Percentiles rank a stretch among this genome's conserved stretches.
Evolutionary conservation across 345 rosid genomes (phyloP).

Genomic region (Citrus unshiu): DNA sequence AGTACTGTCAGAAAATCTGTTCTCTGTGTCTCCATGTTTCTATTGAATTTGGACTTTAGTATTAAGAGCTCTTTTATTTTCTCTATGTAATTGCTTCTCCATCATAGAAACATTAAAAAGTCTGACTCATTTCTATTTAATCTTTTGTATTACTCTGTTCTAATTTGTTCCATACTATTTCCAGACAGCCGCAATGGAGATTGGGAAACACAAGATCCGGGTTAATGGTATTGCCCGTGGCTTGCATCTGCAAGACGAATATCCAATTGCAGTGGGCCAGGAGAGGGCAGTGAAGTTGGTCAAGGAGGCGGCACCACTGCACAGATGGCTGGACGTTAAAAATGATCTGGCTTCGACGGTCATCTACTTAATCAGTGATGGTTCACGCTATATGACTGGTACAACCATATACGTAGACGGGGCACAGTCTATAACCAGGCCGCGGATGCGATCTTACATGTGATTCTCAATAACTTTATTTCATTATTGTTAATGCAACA

Average conservation of each 20-base stretch:
- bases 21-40: not conserved
- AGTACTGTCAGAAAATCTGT: too few species aligned
- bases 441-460: constrained; percentile 86
- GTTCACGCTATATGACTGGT: constrained; percentile 81
- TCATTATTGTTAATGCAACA: not conserved
- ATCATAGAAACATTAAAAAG: not conserved
- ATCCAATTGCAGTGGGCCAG: constrained; percentile 54
- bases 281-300: constrained; percentile 65
- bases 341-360: constrained; percentile 70
- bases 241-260: constrained; percentile 63
- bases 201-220: constrained; percentile 59
- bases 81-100: not conserved
- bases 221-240: constrained; percentile 72
- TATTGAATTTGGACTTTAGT: not conserved
- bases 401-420: constrained; percentile 81
- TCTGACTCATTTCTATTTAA: not conserved
- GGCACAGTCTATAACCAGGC: constrained; percentile 77
- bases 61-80: not conserved
- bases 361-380: constrained; percentile 80
- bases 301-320: constrained; percentile 55
- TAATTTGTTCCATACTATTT: not conserved
- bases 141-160: not conserved
- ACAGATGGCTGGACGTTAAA: constrained; percentile 67
- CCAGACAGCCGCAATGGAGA: constrained; percentile 55
- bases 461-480: constrained; percentile 15